Conservation (phyloP, 169 alveolate species). For the Theileria annulata region DNA sequence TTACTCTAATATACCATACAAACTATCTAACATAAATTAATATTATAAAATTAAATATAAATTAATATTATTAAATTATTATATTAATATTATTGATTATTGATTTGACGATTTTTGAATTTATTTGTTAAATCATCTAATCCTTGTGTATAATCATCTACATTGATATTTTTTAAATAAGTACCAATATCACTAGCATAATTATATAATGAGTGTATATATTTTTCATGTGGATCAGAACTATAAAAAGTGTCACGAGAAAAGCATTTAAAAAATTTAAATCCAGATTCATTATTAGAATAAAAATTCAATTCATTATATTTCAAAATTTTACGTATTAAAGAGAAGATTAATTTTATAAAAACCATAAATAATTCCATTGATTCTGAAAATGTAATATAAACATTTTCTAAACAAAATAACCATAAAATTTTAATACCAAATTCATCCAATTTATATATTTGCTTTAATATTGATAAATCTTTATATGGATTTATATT, state of each 20-base stretch:
- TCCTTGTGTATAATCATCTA: slow-evolving; percentile 29
- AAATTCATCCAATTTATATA: slow-evolving; percentile 16
- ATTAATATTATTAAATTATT: too few relatives aligned
- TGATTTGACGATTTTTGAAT: neutral
- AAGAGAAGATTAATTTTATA: slow-evolving; percentile 3
- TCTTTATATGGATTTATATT: neutral
- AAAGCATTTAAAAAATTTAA: neutral
- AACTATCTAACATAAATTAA: too few relatives aligned
- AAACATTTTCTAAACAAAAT: slow-evolving; percentile 53
- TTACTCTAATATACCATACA: neutral
- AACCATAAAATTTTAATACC: slow-evolving; percentile 35
- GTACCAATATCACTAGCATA: slow-evolving; percentile 55
- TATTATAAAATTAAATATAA: too few relatives aligned
- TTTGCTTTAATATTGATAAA: slow-evolving; percentile 9
- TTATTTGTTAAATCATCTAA: slow-evolving; percentile 8
- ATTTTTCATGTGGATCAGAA: slow-evolving; percentile 47
- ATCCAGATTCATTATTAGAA: neutral
- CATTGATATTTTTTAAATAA: slow-evolving; percentile 48
- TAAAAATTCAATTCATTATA: neutral
- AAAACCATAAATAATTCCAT: slow-evolving; percentile 31
- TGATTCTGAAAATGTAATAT: slow-evolving; percentile 56
- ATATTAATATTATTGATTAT: neutral
- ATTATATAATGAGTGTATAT: slow-evolving; percentile 57
- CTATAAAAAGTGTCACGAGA: neutral
- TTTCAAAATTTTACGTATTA: neutral